Evolutionary conservation across 2,329 filamentous ascomycete species (phyloP).

Genomic region (Penicillium italicum): DNA sequence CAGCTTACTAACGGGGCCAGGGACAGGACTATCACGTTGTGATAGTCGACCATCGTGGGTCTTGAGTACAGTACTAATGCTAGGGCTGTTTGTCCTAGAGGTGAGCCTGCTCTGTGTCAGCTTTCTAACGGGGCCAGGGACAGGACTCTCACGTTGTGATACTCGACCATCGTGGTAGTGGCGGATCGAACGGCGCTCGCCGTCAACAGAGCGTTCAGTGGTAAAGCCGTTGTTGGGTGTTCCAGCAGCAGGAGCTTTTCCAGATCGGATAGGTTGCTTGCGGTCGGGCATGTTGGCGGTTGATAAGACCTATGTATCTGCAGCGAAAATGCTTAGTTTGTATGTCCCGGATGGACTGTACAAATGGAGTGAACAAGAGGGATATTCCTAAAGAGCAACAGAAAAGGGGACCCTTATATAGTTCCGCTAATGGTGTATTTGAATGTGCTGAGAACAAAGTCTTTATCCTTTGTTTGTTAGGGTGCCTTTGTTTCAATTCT

Average conservation of each 20-base stretch:
- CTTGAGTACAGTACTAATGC: too few species aligned
- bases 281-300: not conserved
- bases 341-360: too few species aligned
- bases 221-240: not conserved
- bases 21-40: not conserved
- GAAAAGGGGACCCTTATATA: not conserved
- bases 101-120: not conserved
- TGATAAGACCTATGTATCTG: not conserved
- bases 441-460: not conserved
- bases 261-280: not conserved
- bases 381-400: not conserved
- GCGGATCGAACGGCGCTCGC: constrained; percentile 1
- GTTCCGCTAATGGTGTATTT: not conserved
- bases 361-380: not conserved
- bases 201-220: not conserved
- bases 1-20: not conserved
- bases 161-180: not conserved
- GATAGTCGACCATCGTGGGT: constrained; percentile 1
- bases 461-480: not conserved
- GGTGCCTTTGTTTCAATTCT: not conserved
- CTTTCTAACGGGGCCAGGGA: not conserved
- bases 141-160: not conserved
- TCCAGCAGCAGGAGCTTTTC: not conserved
- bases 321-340: not conserved
- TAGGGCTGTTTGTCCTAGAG: not conserved